Evolutionary conservation across 768 basidiomycete species (phyloP), one percentile per base, ranked within the genome.

Genomic region (Rubroboletus satanas): DNA sequence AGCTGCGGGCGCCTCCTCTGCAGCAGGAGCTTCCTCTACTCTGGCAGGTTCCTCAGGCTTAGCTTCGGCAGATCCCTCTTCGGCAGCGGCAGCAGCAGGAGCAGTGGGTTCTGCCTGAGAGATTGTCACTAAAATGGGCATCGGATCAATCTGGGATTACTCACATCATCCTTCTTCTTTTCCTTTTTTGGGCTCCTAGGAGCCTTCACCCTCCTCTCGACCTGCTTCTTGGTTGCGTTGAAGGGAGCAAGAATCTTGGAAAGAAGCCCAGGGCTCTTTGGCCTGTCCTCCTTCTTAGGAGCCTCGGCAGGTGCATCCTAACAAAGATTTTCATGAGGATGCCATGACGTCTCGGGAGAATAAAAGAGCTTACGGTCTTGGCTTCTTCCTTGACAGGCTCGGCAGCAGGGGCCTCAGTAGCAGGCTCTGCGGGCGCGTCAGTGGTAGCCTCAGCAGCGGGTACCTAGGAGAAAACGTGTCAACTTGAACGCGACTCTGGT

Each of bases 141-240:
- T 50, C 2, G 21, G 35, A 52, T 41, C 44, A 53, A 53, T 38
- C 38, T 44, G 8, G 43, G 26, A 41, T 43, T n/a, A 66, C 73
- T 52, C 55, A 82, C 83, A 75, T 83, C 83, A 12, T 87, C 83
- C 76, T 88, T 87, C 79, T 88, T 88, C 77, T 88, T 88, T 70
- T 85, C 83, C 75, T 87, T 88, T 80, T 88, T 89, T 35, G 85
- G 83, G 71, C 83, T 87, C 83, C 82, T 90, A 67, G 85, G 80
- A 65, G 77, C 78, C 59, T 74, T 79, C 71, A 79, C 79, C 59
- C 72, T 77, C 74, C 79, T 89, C 62, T 85, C 83, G 52, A 72
- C 76, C 70, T 77, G 79, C 58, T 68, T 69, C 71, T 74, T 77
- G 49, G 68, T 65, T 41, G 71, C 71, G 77, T 89, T 90, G 81